Percentiles rank a stretch among this genome's conserved stretches.
Evolutionary conservation across 352 stramenopile species (phyloP).

Genomic region (Phytophthora idaei): DNA sequence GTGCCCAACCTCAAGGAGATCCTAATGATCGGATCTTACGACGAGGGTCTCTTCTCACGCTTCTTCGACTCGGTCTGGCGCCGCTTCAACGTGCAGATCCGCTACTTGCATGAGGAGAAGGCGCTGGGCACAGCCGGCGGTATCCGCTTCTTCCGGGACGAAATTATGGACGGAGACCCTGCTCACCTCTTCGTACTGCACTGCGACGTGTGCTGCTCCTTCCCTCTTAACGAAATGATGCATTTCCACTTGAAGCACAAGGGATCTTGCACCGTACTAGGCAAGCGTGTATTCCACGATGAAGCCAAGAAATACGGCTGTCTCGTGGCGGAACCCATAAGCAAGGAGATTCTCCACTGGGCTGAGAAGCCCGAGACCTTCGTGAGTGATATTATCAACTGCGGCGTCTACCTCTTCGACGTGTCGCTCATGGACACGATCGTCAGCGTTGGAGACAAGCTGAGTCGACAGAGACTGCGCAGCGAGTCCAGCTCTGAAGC

Average conservation of each 20-base stretch:
- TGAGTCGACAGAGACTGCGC: slow-evolving; percentile 79
- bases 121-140: slow-evolving; percentile 83
- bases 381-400: slow-evolving; percentile 92
- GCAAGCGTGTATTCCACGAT: slow-evolving; percentile 89
- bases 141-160: slow-evolving; percentile 84
- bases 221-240: slow-evolving; percentile 90
- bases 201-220: slow-evolving; percentile 89
- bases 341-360: slow-evolving; percentile 89
- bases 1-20: slow-evolving; percentile 88
- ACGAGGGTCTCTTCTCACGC: slow-evolving; percentile 87
- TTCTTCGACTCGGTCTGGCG: slow-evolving; percentile 87
- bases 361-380: slow-evolving; percentile 91
- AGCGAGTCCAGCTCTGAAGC: slow-evolving; percentile 76
- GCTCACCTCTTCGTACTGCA: slow-evolving; percentile 84
- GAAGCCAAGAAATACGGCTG: slow-evolving; percentile 91
- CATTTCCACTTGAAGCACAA: slow-evolving; percentile 82
- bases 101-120: slow-evolving; percentile 83
- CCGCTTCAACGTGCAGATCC: slow-evolving; percentile 87
- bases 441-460: slow-evolving; percentile 77
- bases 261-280: slow-evolving; percentile 77
- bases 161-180: slow-evolving; percentile 80
- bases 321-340: slow-evolving; percentile 74
- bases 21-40: slow-evolving; percentile 89
- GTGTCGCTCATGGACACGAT: slow-evolving; percentile 82
- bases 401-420: slow-evolving; percentile 89